These are phyloP conservation scores for Gossypium thurberi DNA, from an alignment of 345 rosid species.

Conservation along the genomic window DNA sequence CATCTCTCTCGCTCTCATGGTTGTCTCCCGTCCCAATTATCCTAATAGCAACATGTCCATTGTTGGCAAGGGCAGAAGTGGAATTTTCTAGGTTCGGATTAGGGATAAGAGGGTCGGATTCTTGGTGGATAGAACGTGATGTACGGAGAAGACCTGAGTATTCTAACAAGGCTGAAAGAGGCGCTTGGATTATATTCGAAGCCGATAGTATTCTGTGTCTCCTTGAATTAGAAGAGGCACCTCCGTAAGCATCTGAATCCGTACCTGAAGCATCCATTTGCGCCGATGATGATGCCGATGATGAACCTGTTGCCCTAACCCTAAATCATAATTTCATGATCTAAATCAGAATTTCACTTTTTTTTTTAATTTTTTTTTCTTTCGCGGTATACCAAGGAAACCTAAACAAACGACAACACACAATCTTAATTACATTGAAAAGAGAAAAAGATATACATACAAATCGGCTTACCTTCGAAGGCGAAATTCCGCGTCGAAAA, in stretches of 20 bases:
- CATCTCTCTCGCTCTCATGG: constrained; percentile 50
- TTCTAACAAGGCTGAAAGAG: constrained; percentile 79
- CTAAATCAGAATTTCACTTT: neutral
- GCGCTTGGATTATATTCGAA: constrained; percentile 83
- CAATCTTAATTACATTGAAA: neutral
- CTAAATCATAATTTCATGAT: constrained; percentile 29
- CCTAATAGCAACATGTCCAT: constrained; percentile 89
- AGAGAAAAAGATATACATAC: neutral
- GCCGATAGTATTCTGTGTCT: constrained; percentile 66
- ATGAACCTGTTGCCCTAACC: constrained; percentile 36
- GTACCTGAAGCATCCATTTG: constrained; percentile 72
- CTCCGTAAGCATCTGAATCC: constrained; percentile 59
- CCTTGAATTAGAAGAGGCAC: constrained; percentile 36
- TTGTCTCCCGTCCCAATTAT: constrained; percentile 84
- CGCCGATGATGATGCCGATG: constrained; percentile 20
- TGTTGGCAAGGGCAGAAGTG: constrained; percentile 19
- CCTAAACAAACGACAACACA: neutral
- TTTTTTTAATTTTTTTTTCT: neutral
- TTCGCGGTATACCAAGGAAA: constrained; percentile 9
- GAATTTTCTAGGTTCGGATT: constrained; percentile 40
- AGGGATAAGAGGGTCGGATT: constrained; percentile 45
- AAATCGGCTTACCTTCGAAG: constrained; percentile 41
- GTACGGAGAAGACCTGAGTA: constrained; percentile 82
- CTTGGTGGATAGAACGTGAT: constrained; percentile 39
- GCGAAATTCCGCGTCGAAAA: constrained; percentile 50